Conservation (phyloP, 2,329 filamentous ascomycete genomes). For the Ramularia endophylla region DNA sequence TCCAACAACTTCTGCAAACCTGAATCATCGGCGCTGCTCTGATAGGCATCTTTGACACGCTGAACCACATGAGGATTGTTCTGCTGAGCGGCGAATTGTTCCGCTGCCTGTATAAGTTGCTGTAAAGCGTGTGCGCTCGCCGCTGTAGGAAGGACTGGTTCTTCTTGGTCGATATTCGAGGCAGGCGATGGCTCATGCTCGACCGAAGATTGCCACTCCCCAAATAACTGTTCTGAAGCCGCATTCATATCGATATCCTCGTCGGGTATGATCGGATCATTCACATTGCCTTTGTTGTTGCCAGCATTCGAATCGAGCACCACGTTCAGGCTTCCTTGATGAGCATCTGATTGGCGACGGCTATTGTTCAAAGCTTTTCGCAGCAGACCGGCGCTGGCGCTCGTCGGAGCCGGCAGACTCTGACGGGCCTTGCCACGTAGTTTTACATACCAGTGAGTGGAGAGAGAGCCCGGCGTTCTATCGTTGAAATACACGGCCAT, state of each 20-base stretch:
- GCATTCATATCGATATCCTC: neutral
- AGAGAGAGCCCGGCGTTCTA: constrained; percentile 4
- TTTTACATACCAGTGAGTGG: constrained; percentile 6
- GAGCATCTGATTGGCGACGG: constrained; percentile 7
- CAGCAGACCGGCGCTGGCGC: constrained; percentile 5
- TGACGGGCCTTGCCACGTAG: neutral
- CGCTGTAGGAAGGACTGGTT: too few relatives aligned
- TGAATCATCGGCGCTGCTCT: neutral
- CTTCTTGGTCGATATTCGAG: too few relatives aligned
- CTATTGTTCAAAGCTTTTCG: constrained; percentile 14
- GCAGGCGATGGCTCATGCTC: too few relatives aligned
- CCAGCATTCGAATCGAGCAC: neutral
- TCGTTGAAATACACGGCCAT: constrained; percentile 6
- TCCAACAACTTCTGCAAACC: too few relatives aligned
- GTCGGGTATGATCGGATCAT: neutral
- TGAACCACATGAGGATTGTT: constrained; percentile 2
- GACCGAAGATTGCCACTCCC: neutral
- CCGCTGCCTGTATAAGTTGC: constrained; percentile 2
- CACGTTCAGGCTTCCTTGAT: too few relatives aligned
- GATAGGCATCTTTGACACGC: constrained; percentile 4
- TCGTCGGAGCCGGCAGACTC: constrained; percentile 3
- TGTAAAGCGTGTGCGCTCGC: too few relatives aligned
- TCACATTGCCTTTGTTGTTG: neutral
- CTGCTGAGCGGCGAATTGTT: constrained; percentile 2
- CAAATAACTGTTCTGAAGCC: constrained; percentile 3